Evolutionary conservation across 1,139 yeast species (phyloP), one percentile per base, ranked within the genome.

Genomic region (Arxiozyma slooffiae): DNA sequence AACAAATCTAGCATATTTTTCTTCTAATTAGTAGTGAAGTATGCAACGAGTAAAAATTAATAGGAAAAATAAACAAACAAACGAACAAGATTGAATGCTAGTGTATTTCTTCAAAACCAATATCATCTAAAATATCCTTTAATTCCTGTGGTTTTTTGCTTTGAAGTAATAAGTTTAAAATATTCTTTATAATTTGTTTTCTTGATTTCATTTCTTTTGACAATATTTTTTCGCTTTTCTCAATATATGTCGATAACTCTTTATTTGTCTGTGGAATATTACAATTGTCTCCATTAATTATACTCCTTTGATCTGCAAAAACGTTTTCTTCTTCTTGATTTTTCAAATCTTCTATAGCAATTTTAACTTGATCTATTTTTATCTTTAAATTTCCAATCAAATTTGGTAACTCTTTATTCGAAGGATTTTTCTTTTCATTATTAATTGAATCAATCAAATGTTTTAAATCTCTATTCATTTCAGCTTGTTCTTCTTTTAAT

Each of bases 91-190:
- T n/a, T n/a, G n/a, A n/a, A n/a, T n/a, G n/a, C 9, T 41, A 41
- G 20, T 45, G 44, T 30, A 50, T 24, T 30, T 30, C 39, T 41
- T 60, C 64, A 41, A 50, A 52, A 21, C 64, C 64, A 43, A 60
- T 51, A 22, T 53, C 57, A 39, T 60, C 64, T 59, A 62, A 50
- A 37, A 60, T 54, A 30, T 57, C 62, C 20, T 53, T 52, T 46
- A 58, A 50, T 44, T 57, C 54, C 34, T 55, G 47, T 18, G 59
- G 24, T 37, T 45, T 39, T 18, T 45, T 24, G n/a, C 38, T 38
- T 26, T 45, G 38, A 4, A n/a, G 48, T 6, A 57, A 52, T 38
- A 60, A 61, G 45, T 60, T 59, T 16, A 60, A 46, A 17, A 60
- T 50, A 8, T 57, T 50, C 20, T 53, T 53, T 30, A 56, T 44